Evolutionary conservation across 2,329 filamentous ascomycete genomes (phyloP), one percentile per base, ranked within the genome.

Genomic region (Alternaria burnsii): DNA sequence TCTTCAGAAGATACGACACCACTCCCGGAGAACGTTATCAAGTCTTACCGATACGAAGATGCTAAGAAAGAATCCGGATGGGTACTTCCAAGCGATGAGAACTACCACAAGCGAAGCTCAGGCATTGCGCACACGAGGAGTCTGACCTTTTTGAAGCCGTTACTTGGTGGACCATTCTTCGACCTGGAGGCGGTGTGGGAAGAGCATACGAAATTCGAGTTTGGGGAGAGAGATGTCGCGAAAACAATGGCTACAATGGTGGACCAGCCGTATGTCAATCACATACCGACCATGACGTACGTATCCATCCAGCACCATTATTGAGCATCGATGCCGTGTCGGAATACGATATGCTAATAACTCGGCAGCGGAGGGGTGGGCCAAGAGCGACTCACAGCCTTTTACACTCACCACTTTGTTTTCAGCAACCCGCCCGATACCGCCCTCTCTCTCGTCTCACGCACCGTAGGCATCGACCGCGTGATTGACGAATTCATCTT

Each of bases 171-270:
- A 0, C 90, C 91, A 0, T 85, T 83, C 62, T 92, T 93, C 70
- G 89, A 93, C 66, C 85, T 94, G 9, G 91, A 94, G 72, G 84
- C 84, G 1, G 88, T 93, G 50, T 94, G 91, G 91, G 90, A 93
- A 8, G 90, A 93, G 76, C 91, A 94, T 73, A 91, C 89, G 0
- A 83, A 84, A 43, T 90, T 85, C 67, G 90, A 93, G 72, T 94
- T 94, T 73, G 86, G 77, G 1, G 86, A 88, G 56, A 84, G 90
- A 11, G 87, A 86, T 2, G 90, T 92, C 0, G 87, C 87, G 62
- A 86, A 87, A 65, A 94, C 91, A 0, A 93, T 94, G 91, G 83
- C 83, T n/a, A 93, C 91, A 0, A 93, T 94, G 91, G 90, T 93
- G 2, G 83, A 88, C 48, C 87, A 92, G 74, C 91, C 91, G 2